Conservation (phyloP, 2,329 filamentous ascomycete species). For the Madurella mycetomatis region DNA sequence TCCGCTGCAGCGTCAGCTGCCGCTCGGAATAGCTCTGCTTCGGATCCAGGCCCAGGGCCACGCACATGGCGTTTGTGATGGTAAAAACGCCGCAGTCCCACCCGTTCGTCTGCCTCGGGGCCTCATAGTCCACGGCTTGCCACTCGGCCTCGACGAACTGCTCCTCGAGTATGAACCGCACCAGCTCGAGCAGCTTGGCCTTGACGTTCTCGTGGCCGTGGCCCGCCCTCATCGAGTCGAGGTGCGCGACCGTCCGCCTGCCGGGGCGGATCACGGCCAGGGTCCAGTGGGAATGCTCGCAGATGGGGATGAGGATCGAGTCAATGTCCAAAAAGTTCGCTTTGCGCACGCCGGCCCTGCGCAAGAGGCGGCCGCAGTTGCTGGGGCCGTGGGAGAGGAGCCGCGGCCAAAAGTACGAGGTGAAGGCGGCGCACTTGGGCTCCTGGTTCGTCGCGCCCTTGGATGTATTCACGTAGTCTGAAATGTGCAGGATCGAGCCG, state of each 20-base stretch:
- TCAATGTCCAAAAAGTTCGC: slow-evolving; percentile 61
- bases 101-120: slow-evolving; percentile 59
- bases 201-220: slow-evolving; percentile 36
- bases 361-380: slow-evolving; percentile 51
- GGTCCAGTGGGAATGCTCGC: slow-evolving; percentile 64
- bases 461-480: slow-evolving; percentile 53
- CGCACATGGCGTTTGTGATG: slow-evolving; percentile 66
- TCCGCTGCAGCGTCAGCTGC: slow-evolving; percentile 57
- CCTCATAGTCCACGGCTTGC: slow-evolving; percentile 47
- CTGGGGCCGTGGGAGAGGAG: slow-evolving; percentile 45
- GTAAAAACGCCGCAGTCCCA: slow-evolving; percentile 76
- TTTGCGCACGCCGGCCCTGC: slow-evolving; percentile 53
- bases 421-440: slow-evolving; percentile 59
- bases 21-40: slow-evolving; percentile 43
- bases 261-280: slow-evolving; percentile 62
- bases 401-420: slow-evolving; percentile 61
- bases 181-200: slow-evolving; percentile 47
- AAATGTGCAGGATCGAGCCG: slow-evolving; percentile 57
- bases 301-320: slow-evolving; percentile 66
- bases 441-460: slow-evolving; percentile 49
- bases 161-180: slow-evolving; percentile 54
- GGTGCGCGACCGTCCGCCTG: slow-evolving; percentile 58
- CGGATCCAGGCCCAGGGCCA: slow-evolving; percentile 51
- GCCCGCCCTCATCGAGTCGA: slow-evolving; percentile 58
- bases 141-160: slow-evolving; percentile 56